A percentile compares a stretch with the other conserved stretches of the same genome.
Evolutionary conservation across 768 basidiomycete species (phyloP).

Genomic region (Termitomyces sp.): DNA sequence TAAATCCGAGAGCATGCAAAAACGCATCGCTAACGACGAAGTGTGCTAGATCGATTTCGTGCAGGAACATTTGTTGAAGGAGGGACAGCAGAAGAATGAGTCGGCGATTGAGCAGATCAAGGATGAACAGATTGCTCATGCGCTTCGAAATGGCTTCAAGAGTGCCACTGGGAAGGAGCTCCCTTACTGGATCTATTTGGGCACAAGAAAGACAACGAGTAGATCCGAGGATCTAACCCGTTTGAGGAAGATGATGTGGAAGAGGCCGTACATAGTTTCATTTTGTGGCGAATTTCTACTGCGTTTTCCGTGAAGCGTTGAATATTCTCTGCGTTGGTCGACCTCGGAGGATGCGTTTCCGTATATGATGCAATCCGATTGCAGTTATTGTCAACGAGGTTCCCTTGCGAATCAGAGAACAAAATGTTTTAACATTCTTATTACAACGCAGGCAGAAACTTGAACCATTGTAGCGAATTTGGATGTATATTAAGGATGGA

Average conservation of each 20-base stretch:
- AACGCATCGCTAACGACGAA: not conserved
- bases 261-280: not conserved
- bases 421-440: not conserved
- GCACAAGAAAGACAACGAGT: not conserved
- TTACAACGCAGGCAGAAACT: not conserved
- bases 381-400: not conserved
- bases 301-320: not conserved
- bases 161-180: constrained; percentile 25
- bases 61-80: constrained; percentile 32
- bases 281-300: not conserved
- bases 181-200: constrained; percentile 7
- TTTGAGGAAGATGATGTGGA: too few species aligned
- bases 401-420: too few species aligned
- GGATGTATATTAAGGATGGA: too few species aligned
- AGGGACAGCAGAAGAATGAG: constrained; percentile 32
- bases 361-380: not conserved
- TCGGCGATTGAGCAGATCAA: constrained; percentile 32
- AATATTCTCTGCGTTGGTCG: not conserved
- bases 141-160: constrained; percentile 25
- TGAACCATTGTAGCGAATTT: too few species aligned
- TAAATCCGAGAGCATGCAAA: not conserved
- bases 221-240: too few species aligned
- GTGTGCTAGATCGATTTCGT: constrained; percentile 30
- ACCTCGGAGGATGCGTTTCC: not conserved
- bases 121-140: constrained; percentile 31